phyloP scores from a whole-genome alignment of 108 stramenopile species.

The Schizochytrium sp. region DNA sequence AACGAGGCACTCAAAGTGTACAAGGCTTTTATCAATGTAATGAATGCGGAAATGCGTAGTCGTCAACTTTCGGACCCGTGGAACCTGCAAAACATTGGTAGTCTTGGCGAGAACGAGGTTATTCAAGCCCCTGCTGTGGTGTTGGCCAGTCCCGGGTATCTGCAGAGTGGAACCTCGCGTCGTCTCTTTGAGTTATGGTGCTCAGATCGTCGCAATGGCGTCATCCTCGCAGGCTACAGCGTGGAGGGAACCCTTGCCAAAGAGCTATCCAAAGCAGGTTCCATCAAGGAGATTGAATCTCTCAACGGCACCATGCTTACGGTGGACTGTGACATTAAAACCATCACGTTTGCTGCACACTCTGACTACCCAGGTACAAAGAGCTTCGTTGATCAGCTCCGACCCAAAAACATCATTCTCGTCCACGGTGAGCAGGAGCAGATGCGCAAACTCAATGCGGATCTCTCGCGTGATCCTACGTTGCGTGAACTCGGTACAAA shows the following conservation, averaged over 20 bases:
- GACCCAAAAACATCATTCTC: conserved; percentile 85
- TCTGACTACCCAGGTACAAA: conserved; percentile 84
- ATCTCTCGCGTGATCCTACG: conserved; percentile 63
- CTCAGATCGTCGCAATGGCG: conserved; percentile 82
- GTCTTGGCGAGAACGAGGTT: conserved; percentile 71
- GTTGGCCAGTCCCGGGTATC: conserved; percentile 95
- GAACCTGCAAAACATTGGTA: conserved; percentile 69
- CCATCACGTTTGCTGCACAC: conserved; percentile 92
- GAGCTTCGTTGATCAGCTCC: conserved; percentile 20
- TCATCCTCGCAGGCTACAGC: conserved; percentile 93
- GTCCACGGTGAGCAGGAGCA: conserved; percentile 96
- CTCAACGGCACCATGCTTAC: conserved; percentile 82
- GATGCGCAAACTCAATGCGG: conserved; percentile 79
- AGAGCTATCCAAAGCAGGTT: conserved; percentile 65
- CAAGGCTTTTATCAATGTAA: conserved; percentile 97
- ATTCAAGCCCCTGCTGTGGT: conserved; percentile 86
- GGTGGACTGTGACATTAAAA: conserved; percentile 71
- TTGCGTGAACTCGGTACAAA: conserved; percentile 49
- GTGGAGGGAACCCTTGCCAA: conserved; percentile 96
- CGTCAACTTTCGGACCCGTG: conserved; percentile 71
- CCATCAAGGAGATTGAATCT: conserved; percentile 86
- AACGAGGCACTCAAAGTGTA: conserved; percentile 85
- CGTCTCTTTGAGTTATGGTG: conserved; percentile 96
- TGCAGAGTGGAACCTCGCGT: conserved; percentile 85
- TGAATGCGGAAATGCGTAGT: conserved; percentile 81